Percentiles rank a stretch among this genome's conserved stretches.
These are phyloP conservation scores for Prunus armeniaca DNA, from an alignment of 306 rosid species.

Conservation along the genomic window DNA sequence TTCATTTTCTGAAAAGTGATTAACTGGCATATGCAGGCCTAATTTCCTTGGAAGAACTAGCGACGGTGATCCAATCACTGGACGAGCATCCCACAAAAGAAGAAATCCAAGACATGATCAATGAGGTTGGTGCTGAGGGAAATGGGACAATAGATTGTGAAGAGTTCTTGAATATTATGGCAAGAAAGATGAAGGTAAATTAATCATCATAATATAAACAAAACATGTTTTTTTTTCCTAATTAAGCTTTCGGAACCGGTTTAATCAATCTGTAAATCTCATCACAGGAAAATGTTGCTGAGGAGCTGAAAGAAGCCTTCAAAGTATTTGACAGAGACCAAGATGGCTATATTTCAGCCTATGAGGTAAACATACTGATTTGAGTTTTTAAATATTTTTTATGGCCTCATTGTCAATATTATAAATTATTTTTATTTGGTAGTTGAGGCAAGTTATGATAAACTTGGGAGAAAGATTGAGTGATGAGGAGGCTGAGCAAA, in stretches of 20 bases:
- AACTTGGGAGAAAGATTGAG: constrained; percentile 68
- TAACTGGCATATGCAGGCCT: constrained; percentile 24
- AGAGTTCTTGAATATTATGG: constrained; percentile 52
- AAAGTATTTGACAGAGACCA: constrained; percentile 81
- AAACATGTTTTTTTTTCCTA: too few relatives aligned
- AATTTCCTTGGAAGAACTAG: constrained; percentile 40
- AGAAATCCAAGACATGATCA: constrained; percentile 44
- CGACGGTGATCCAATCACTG: constrained; percentile 32
- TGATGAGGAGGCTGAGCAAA: constrained; percentile 69
- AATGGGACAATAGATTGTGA: constrained; percentile 44
- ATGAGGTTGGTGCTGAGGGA: constrained; percentile 34
- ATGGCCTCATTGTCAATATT: not conserved
- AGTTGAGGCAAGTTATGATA: constrained; percentile 68
- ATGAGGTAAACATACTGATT: constrained; percentile 47
- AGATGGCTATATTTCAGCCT: constrained; percentile 76
- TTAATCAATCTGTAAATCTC: not conserved
- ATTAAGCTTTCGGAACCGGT: not conserved
- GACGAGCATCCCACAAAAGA: constrained; percentile 45
- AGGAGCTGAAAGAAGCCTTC: constrained; percentile 80
- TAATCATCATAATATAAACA: not conserved
- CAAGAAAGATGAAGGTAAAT: constrained; percentile 48
- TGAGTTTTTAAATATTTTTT: not conserved
- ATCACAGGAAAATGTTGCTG: constrained; percentile 42
- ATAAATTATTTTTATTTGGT: not conserved
- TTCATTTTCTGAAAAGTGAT: too few relatives aligned